Evolutionary conservation across 192 early-diverging fungal species (phyloP).

Genomic region (Gorgonomyces haynaldii): DNA sequence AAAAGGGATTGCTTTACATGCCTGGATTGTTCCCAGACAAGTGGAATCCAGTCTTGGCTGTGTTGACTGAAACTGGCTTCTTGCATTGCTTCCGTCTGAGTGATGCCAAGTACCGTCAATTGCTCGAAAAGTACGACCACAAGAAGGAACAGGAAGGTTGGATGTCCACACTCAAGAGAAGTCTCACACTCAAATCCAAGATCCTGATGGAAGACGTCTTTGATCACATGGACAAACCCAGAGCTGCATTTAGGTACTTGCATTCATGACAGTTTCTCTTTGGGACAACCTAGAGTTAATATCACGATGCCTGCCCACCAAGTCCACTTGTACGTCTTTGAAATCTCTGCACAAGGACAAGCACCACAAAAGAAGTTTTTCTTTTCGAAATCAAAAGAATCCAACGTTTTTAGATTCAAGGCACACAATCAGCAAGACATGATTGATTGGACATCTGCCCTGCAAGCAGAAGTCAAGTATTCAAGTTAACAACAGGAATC

Average conservation of each 20-base stretch:
- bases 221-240: constrained; percentile 8
- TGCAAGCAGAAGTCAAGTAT: constrained; percentile 15
- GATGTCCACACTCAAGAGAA: neutral
- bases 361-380: neutral
- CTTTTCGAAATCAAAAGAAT: constrained; percentile 5
- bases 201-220: constrained; percentile 1
- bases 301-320: constrained; percentile 6
- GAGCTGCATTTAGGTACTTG: constrained; percentile 10
- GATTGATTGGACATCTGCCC: constrained; percentile 20
- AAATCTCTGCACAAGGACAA: constrained; percentile 7
- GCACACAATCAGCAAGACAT: constrained; percentile 15
- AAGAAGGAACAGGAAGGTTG: constrained; percentile 5
- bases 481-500: constrained; percentile 5
- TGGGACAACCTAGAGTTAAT: constrained; percentile 11
- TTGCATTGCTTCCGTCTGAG: constrained; percentile 19
- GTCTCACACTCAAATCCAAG: neutral
- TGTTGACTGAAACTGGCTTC: constrained; percentile 24
- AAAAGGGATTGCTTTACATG: constrained; percentile 17
- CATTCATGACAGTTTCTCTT: constrained; percentile 7
- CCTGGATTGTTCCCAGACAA: constrained; percentile 10
- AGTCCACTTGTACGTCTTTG: constrained; percentile 11
- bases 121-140: constrained; percentile 9
- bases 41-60: constrained; percentile 17
- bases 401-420: constrained; percentile 15
- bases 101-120: neutral